Percentiles rank a stretch among this genome's conserved stretches.
These are phyloP conservation scores for Pleurotus giganteus DNA, from an alignment of 768 basidiomycete genomes.

Conservation along the genomic window DNA sequence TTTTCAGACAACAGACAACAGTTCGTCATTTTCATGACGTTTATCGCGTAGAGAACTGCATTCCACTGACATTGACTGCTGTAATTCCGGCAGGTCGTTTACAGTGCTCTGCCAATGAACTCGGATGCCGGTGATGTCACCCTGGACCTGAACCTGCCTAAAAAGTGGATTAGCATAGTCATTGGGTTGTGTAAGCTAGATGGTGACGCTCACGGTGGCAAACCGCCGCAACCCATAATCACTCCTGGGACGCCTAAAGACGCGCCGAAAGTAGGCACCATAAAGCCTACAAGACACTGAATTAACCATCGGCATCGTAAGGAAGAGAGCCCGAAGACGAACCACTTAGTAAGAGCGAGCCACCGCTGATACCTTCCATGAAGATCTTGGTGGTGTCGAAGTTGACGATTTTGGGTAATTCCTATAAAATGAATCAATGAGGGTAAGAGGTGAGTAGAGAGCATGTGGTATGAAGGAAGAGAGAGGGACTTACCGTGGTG, in stretches of 20 bases:
- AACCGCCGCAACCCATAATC: slow-evolving; percentile 23
- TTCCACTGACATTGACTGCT: slow-evolving; percentile 18
- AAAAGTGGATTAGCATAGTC: neutral
- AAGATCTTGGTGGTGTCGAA: slow-evolving; percentile 23
- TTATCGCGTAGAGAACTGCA: too few species aligned
- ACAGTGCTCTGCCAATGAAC: slow-evolving; percentile 25
- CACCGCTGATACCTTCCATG: slow-evolving; percentile 27
- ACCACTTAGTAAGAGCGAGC: slow-evolving; percentile 24
- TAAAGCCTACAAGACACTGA: slow-evolving; percentile 17
- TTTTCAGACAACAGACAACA: too few species aligned
- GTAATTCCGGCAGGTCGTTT: slow-evolving; percentile 19
- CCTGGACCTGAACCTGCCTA: slow-evolving; percentile 24
- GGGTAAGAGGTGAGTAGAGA: neutral
- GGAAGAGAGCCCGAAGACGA: neutral
- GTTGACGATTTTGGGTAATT: slow-evolving; percentile 22
- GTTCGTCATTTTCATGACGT: too few species aligned
- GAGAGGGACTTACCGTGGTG: slow-evolving; percentile 14
- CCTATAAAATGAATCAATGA: slow-evolving; percentile 6
- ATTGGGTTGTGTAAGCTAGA: neutral
- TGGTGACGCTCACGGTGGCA: slow-evolving; percentile 16
- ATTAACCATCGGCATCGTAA: neutral
- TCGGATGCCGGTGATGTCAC: slow-evolving; percentile 20
- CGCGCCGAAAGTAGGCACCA: slow-evolving; percentile 23
- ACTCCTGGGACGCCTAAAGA: slow-evolving; percentile 22
- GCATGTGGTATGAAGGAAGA: neutral